Base-by-base conservation (phyloP, 2,329 filamentous ascomycete species). In the Ceratocystis huliohia region DNA sequence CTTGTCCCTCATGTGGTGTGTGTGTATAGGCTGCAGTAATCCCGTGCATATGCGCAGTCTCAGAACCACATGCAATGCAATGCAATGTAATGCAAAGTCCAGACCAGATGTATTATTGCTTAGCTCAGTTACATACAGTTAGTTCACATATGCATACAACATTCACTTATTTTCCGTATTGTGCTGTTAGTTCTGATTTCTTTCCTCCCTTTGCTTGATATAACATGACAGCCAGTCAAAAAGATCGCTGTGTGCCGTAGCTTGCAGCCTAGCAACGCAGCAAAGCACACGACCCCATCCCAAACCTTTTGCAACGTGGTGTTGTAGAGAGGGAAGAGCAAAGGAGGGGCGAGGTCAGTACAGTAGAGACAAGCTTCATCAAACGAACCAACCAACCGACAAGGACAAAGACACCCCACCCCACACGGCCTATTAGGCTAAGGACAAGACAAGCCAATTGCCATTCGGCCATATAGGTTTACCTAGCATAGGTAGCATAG, bases 161-260 rank as follows among this genome's bases (percentile, higher is more conserved):
- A 22, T 20, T 13, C 22, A 25, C 46, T 48, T 25, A 28, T 10
- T 53, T 8, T 20, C 48, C 48, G 13, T 53, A 4, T 25, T 53
- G 10, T n/a, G 25, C 22, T 25, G 48, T 6, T 53, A 13, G 8
- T 53, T 15, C 2, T 28, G 10, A 28, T 53, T 53, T 20, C 10
- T 13, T 13, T 53, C 22, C n/a, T 53, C 13, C 13, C 6, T 25
- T 25, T 28, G 10, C 48, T 53, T 5, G 2, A 53, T 28, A 59
- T 59, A 41, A 41, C 37, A 25, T 59, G 56, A 59, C 56, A 59
- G 56, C 56, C 56, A 33, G 28, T 30, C 15, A 59, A 59, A 56
- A 59, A 20, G 56, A 30, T 8, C 56, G n/a, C 28, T 59, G 56
- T 59, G 56, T 22, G 56, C 33, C 56, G 56, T 59, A 33, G 56